These are phyloP conservation scores for Stephanodiscus minutulus DNA, from an alignment of 108 stramenopile species.

Conservation along the genomic window DNA sequence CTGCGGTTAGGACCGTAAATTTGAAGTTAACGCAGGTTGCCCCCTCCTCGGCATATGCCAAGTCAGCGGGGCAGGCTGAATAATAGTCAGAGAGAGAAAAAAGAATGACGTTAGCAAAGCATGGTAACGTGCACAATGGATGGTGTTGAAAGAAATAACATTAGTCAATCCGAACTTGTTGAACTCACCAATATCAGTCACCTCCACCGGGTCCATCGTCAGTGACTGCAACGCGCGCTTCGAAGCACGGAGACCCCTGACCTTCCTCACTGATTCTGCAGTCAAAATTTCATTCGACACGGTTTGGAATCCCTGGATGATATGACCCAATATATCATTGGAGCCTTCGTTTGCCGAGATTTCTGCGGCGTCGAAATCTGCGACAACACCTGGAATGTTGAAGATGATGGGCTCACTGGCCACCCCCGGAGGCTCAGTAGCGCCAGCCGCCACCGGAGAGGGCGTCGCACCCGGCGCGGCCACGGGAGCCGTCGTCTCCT, in stretches of 20 bases:
- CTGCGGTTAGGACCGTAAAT: background rate
- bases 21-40: conserved; percentile 12
- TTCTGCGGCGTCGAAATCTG: background rate
- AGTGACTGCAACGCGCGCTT: conserved; percentile 1
- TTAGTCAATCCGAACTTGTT: background rate
- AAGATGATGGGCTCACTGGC: background rate
- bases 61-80: conserved; percentile 11
- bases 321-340: background rate
- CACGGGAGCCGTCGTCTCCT: background rate
- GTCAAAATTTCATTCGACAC: conserved; percentile 4
- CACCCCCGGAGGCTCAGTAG: background rate
- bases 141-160: background rate
- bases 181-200: conserved; percentile 8
- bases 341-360: background rate
- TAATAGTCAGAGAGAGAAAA: background rate
- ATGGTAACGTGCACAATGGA: background rate
- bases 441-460: no score
- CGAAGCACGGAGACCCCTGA: background rate
- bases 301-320: background rate
- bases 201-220: conserved; percentile 1
- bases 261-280: background rate
- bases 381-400: background rate
- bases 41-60: background rate
- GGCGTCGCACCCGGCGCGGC: background rate
- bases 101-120: background rate